Conservation (phyloP, 495 filamentous ascomycete genomes). For the Penicillium nucicola region DNA sequence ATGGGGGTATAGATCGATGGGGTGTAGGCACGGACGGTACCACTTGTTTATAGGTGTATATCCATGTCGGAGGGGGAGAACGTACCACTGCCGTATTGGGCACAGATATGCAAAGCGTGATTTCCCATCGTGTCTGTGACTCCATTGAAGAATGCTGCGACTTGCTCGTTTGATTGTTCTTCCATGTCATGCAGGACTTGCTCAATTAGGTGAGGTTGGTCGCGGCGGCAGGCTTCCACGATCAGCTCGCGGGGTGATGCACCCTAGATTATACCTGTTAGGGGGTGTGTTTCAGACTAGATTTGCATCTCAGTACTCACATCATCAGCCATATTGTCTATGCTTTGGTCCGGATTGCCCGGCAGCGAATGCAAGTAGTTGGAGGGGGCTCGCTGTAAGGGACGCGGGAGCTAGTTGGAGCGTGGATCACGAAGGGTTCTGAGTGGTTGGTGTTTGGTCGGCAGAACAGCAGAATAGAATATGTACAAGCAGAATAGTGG, state of each 20-base stretch:
- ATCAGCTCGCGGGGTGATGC: conserved; percentile 81
- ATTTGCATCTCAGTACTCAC: conserved; percentile 21
- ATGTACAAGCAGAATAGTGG: conserved; percentile 16
- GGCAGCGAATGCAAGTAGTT: background rate
- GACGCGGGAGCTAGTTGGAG: background rate
- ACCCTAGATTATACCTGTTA: conserved; percentile 55
- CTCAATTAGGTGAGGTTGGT: conserved; percentile 80
- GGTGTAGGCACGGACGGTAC: no score
- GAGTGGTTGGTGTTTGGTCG: background rate
- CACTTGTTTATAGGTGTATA: no score
- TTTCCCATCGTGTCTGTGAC: conserved; percentile 83
- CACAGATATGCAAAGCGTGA: conserved; percentile 85
- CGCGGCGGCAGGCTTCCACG: conserved; percentile 88
- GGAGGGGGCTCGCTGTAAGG: background rate
- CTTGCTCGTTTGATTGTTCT: conserved; percentile 47
- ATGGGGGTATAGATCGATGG: background rate
- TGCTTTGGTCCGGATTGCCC: background rate
- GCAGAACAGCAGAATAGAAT: background rate
- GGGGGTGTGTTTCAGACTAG: background rate
- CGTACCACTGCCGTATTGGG: conserved; percentile 80
- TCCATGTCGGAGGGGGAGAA: conserved; percentile 9
- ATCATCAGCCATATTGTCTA: conserved; percentile 40
- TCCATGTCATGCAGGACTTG: conserved; percentile 47
- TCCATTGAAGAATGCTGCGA: conserved; percentile 74
- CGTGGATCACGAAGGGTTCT: background rate